Percentiles rank a stretch among this genome's conserved stretches.
These are phyloP conservation scores for Populus tremula DNA, from an alignment of 345 rosid genomes.

Conservation along the genomic window DNA sequence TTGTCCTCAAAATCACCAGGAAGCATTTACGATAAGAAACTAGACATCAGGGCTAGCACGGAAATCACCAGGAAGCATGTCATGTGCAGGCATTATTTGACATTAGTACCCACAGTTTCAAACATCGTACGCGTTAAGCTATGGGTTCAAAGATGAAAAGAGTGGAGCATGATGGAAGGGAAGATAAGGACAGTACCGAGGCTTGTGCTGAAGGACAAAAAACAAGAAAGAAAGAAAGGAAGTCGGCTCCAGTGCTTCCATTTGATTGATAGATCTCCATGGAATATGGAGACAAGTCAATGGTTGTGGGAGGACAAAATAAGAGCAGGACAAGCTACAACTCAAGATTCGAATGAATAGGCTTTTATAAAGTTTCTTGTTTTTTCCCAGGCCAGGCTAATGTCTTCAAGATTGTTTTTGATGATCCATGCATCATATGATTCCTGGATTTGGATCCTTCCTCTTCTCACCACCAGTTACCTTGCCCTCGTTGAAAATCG, in stretches of 20 bases:
- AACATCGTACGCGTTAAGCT: neutral
- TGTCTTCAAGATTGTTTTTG: neutral
- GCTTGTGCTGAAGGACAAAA: neutral
- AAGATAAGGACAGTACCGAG: neutral
- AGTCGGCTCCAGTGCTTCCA: neutral
- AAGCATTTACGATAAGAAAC: no score
- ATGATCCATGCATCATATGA: neutral
- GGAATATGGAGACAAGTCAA: neutral
- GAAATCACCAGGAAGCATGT: neutral
- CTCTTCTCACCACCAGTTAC: neutral
- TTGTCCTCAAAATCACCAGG: no score
- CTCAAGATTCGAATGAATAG: neutral
- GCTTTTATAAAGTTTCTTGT: constrained; percentile 6
- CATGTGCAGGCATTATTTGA: neutral
- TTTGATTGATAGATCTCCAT: neutral
- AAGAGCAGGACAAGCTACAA: constrained; percentile 12
- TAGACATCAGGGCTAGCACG: neutral
- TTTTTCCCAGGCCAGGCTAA: neutral
- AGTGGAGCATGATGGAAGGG: neutral
- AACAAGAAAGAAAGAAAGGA: neutral
- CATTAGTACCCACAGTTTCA: neutral
- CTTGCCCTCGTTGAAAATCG: neutral
- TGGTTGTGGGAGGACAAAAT: constrained; percentile 1
- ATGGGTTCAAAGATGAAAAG: neutral
- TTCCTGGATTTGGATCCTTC: neutral